Evolutionary conservation across 2,329 filamentous ascomycete species (phyloP).

Genomic region (Ceratocystis diversiconidia): DNA sequence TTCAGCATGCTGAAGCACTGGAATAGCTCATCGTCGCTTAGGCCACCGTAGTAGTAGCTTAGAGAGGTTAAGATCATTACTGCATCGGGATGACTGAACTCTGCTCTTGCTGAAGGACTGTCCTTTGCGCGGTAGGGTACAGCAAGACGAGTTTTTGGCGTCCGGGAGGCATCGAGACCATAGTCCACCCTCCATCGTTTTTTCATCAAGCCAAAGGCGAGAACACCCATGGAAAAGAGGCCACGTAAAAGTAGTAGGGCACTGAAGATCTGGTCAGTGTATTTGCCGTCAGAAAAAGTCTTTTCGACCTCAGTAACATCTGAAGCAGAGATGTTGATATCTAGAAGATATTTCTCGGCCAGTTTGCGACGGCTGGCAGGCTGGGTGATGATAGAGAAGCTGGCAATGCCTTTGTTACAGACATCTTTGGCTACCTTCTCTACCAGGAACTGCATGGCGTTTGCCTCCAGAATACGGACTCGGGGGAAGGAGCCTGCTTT

Average conservation of each 20-base stretch:
- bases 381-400: slow-evolving; percentile 31
- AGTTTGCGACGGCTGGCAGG: slow-evolving; percentile 23
- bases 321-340: slow-evolving; percentile 24
- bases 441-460: slow-evolving; percentile 19
- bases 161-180: slow-evolving; percentile 34
- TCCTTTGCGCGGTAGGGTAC: slow-evolving; percentile 50
- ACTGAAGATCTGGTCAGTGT: slow-evolving; percentile 21
- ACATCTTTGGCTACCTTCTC: slow-evolving; percentile 28
- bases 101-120: slow-evolving; percentile 37
- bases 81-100: slow-evolving; percentile 49
- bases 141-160: slow-evolving; percentile 33
- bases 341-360: slow-evolving; percentile 33
- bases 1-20: slow-evolving; percentile 33
- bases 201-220: slow-evolving; percentile 37
- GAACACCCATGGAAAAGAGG: slow-evolving; percentile 40
- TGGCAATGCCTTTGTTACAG: slow-evolving; percentile 29
- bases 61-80: slow-evolving; percentile 42
- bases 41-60: slow-evolving; percentile 42
- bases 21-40: slow-evolving; percentile 37
- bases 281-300: slow-evolving; percentile 26
- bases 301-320: slow-evolving; percentile 24
- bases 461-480: slow-evolving; percentile 32
- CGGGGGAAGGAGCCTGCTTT: slow-evolving; percentile 31
- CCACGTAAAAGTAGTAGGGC: slow-evolving; percentile 38
- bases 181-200: slow-evolving; percentile 56